phyloP scores from a whole-genome alignment of 177 flowering plant species.

The Vitis hybrid region DNA sequence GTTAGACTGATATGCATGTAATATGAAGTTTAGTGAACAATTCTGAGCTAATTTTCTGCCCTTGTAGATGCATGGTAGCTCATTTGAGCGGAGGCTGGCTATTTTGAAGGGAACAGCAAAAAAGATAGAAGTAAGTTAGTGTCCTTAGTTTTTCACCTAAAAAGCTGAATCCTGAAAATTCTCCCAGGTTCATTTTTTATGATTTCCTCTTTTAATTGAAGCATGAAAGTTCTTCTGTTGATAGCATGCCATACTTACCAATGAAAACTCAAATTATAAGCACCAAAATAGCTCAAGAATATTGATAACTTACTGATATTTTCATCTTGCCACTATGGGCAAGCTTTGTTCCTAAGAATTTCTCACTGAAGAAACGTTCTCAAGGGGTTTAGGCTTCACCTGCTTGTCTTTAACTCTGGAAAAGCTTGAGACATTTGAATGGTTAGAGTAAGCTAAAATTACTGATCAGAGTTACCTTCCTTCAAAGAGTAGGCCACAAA shows the following conservation, averaged over 20 bases:
- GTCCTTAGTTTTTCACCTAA: not conserved
- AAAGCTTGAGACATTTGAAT: not conserved
- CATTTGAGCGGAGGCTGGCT: conserved; percentile 81
- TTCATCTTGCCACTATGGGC: no score
- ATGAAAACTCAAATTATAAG: no score
- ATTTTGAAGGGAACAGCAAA: conserved; percentile 44
- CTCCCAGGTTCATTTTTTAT: no score
- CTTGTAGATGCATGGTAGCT: conserved; percentile 64
- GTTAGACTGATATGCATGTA: not conserved
- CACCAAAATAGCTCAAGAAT: no score
- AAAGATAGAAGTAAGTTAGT: conserved; percentile 45
- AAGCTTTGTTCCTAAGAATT: no score
- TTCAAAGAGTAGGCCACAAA: not conserved
- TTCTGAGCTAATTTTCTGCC: conserved; percentile 4
- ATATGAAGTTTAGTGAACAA: not conserved
- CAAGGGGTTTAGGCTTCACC: no score
- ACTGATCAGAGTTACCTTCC: not conserved
- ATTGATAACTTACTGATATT: no score
- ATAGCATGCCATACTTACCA: no score
- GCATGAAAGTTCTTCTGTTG: not conserved
- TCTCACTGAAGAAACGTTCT: no score
- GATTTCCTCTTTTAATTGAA: not conserved
- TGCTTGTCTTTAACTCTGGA: not conserved
- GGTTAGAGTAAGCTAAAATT: not conserved
- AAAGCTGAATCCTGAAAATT: no score